Base-by-base conservation (phyloP, 1,284 basidiomycete genomes). In the Rhizoctonia solani region DNA sequence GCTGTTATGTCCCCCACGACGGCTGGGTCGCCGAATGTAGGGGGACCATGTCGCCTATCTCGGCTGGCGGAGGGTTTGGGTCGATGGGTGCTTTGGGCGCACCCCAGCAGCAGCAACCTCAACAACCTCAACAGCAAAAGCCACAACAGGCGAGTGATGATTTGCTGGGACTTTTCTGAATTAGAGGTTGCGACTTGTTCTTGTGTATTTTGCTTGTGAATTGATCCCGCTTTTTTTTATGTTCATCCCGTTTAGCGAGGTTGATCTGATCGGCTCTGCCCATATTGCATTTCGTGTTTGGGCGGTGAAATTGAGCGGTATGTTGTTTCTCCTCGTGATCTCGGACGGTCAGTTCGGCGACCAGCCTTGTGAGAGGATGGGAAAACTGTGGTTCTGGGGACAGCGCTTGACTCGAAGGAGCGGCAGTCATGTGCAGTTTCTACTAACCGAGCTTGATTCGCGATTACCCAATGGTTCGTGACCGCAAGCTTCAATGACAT, bases 141-240 rank as follows among this genome's bases (percentile, higher is more conserved):
- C 61, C 61, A n/a, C 54, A 19, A 44, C 61, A 65, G 37, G 61
- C 61, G n/a, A 65, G 39, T 37, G 82, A 83, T 29, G 83, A 83
- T 70, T 71, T 82, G 73, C 74, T 83, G 69, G 82, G 81, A 34
- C 73, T 83, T 70, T 83, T 83, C 68, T 83, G 65, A 69, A 44
- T 46, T 58, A 44, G 42, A 42, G 37, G 8, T 8, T 16, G 37
- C 47, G 39, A 21, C 53, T 27, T 59, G 16, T 65, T 65, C 39
- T 53, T 53, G 34, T 13, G 34, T 3, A 4, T 46, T 19, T 50
- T 46, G 25, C 39, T 29, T 34, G 3, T 30, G 37, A 65, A 65
- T 65, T 41, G 50, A 65, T 65, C 23, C 30, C 30, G 50, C 16
- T 53, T 30, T 53, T 46, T 46, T 9, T 5, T 39, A 39, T 39